Base-by-base conservation (phyloP, 352 stramenopile genomes). In the Globisporangium splendens region DNA sequence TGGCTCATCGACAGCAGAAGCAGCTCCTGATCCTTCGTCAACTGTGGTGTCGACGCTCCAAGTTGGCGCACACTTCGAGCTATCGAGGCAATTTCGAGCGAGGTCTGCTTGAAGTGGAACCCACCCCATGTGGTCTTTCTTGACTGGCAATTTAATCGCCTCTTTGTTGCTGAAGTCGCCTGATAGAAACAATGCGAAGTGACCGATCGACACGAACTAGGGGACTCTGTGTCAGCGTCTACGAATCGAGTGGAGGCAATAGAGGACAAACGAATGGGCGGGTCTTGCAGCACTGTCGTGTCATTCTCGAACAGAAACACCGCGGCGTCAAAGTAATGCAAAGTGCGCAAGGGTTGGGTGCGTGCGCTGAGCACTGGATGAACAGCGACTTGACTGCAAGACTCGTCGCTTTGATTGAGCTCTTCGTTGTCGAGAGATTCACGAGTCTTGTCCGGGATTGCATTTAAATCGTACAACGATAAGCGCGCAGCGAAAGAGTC, bases 291-390 rank as follows among this genome's bases (percentile, higher is more conserved):
- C 8, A 43, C 2, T 18, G 10, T 14, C 13, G 41, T 7, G 33
- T 55, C 49, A n/a, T 6, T 46, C 3, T 46, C 4, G 15, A 55
- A 17, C 0, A 55, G 49, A 3, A 55, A 55, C 31, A 35, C 18
- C 31, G 24, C 49, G 1, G 49, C 49, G 31, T 55, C 31, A 28
- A 55, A 46, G 31, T 55, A 55, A 6, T 55, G 1, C 17, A 43
- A 42, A 17, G 14, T 43, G 48, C 13, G 17, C 38, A 18, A 14
- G 28, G 12, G 24, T 3, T 1, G 20, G 8, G 10, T 35, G 8
- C 10, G 28, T 35, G 28, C 5, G 1, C 5, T 35, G 28, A 8
- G 5, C 7, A 11, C 28, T 35, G n/a, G n/a, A n/a, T n/a, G n/a
- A n/a, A 11, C 28, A 35, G 28, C 28, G 8, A 10, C 28, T 35